Conservation (phyloP, 1,139 yeast species). For the Candida sp. region DNA sequence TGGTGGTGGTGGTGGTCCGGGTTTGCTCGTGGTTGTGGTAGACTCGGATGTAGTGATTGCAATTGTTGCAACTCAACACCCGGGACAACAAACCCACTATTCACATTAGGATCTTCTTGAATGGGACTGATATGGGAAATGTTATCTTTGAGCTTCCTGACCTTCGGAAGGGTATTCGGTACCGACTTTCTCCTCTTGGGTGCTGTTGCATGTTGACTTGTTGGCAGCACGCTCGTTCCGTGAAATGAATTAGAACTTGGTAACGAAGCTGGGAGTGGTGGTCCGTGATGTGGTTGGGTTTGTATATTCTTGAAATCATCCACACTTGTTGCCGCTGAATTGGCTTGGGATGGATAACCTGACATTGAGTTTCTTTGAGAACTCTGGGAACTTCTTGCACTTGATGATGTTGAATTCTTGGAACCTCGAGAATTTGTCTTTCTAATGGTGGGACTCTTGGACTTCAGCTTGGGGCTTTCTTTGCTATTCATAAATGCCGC, state of each 20-base stretch:
- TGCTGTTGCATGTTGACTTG: slow-evolving; percentile 10
- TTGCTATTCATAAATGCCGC: not conserved
- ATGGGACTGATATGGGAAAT: not conserved
- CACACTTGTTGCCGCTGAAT: not conserved
- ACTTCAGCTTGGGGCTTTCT: not conserved
- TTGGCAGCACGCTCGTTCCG: not conserved
- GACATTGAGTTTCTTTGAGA: not conserved
- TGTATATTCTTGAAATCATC: not conserved
- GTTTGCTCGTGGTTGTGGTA: not conserved
- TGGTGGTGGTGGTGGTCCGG: not conserved
- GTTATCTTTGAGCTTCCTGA: not conserved
- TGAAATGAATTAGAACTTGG: not conserved
- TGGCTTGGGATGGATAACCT: not conserved
- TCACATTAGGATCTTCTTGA: not conserved
- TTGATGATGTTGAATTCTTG: not conserved
- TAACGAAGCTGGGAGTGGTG: not conserved
- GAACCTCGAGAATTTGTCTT: not conserved
- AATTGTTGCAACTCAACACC: slow-evolving; percentile 1
- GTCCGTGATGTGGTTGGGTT: not conserved
- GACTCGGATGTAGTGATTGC: slow-evolving; percentile 1
- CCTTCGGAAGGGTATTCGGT: not conserved
- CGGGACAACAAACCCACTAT: not conserved
- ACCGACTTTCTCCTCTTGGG: not conserved
- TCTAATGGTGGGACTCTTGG: not conserved
- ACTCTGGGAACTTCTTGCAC: not conserved